Evolutionary conservation across 1,139 yeast genomes (phyloP), one percentile per base, ranked within the genome.

Genomic region (Petasospora fabianii): DNA sequence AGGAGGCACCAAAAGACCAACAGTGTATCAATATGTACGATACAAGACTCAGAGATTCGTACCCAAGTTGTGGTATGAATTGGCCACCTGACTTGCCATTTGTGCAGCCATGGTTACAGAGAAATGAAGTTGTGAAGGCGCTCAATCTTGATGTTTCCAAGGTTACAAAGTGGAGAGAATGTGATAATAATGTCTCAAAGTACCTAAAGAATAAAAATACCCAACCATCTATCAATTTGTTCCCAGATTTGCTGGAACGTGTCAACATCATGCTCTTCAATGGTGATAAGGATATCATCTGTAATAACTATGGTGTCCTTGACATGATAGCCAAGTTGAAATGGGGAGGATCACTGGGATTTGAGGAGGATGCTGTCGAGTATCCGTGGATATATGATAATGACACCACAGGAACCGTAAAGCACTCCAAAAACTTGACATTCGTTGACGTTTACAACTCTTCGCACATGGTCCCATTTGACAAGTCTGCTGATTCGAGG

Each of bases 401-500:
- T 12, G 51, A 58, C 6, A 41, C 51, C 6, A 77, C 74, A 1
- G 94, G 94, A 1, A 65, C 65, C 36, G 60, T 81, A 30, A 64
- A 66, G 45, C 48, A 58, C 54, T 90, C 80, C 40, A 72, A 88
- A 47, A 86, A 86, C 54, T 67, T 92, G 53, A 84, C 96, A 0
- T 84, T 82, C 59, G 76, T 86, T 21, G 77, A 80, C 47, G 77
- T 90, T 2, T 77, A 66, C 56, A 77, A 86, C 52, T 77, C 96
- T 0, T 82, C 95, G 5, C 98, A 92, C 58, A 92, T 92, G 99
- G 95, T 90, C 17, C 96, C 98, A 1, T 84, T 77, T 53, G 97
- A 92, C 57, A 63, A 76, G 39, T 86, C 95, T 1, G 77, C 71
- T 33, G 69, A 75, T 24, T 74, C 90, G 8, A 69, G 88, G 50